Conservation (phyloP, 2,329 filamentous ascomycete genomes). For the Scytalidium lignicola region DNA sequence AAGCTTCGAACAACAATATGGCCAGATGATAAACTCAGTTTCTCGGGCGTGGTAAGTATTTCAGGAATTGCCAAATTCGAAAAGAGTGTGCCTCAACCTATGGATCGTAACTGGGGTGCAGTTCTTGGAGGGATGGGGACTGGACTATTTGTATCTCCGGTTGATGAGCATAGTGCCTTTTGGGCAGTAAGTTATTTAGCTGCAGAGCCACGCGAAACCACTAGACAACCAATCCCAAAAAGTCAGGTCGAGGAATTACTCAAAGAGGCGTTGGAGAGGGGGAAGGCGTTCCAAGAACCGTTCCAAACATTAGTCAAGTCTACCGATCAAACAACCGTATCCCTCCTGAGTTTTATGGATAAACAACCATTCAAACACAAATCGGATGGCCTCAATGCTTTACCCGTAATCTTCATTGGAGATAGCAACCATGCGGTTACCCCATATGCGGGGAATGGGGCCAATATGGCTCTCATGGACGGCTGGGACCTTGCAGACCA, state of each 20-base stretch:
- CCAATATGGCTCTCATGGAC: conserved; percentile 42
- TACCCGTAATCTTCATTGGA: conserved; percentile 39
- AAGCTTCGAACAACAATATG: conserved; percentile 34
- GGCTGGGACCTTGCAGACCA: conserved; percentile 41
- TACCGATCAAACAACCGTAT: conserved; percentile 33
- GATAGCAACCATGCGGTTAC: conserved; percentile 46
- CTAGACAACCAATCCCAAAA: conserved; percentile 6
- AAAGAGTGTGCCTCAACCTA: conserved; percentile 26
- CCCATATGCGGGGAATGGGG: conserved; percentile 44
- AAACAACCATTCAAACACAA: conserved; percentile 39
- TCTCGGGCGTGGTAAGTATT: conserved; percentile 34
- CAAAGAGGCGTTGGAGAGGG: conserved; percentile 27
- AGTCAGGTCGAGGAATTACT: conserved; percentile 27
- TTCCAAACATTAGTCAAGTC: conserved; percentile 34
- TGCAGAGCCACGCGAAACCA: conserved; percentile 8
- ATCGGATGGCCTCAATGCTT: conserved; percentile 9
- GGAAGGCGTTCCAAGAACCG: conserved; percentile 31
- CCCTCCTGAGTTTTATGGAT: conserved; percentile 37
- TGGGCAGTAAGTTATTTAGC: conserved; percentile 38
- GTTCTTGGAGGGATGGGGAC: conserved; percentile 34
- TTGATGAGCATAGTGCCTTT: conserved; percentile 34
- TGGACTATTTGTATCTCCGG: conserved; percentile 39
- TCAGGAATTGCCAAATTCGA: conserved; percentile 34
- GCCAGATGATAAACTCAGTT: conserved; percentile 34
- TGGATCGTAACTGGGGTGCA: conserved; percentile 36